Base-by-base conservation (phyloP, 768 basidiomycete genomes). In the Rhizopogon vesiculosus region DNA sequence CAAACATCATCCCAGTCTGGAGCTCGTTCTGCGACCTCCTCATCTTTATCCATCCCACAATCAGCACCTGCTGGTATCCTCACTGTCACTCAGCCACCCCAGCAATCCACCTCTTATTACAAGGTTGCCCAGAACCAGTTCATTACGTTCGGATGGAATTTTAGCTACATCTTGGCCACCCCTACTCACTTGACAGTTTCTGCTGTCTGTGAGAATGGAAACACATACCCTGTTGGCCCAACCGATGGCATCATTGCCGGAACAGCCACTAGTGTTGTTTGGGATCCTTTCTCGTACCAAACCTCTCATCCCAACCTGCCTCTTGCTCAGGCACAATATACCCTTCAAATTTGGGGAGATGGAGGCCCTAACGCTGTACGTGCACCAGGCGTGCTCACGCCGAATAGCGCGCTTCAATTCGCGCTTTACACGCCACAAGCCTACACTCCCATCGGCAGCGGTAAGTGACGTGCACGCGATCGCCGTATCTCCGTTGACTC, bases 91-190 rank as follows among this genome's bases (percentile, higher is more conserved):
- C 81, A 90, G 66, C 94, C 94, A 1, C 89, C 91, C 0, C 81
- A 85, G 60, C 88, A 89, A 8, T 81, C 84, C 35, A 86, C 88
- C 3, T 90, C 91, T 22, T 96, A 84, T 76, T 96, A 84, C 78
- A 93, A 94, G 79, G 89, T 97, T 66, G 89, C 91, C 0, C 73
- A 75, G 1, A 76, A 75, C 49, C 79, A 91, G 60, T 73, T 76
- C 57, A 83, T 97, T 66, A 96, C 93, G 19, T 91, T 97, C 68
- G 94, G 80, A 10, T 97, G 93, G 95, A 93, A 92, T 71, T 81
- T 93, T 64, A 91, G 91, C 15, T 77, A 78, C 55, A 74, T 98
- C 42, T 72, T 87, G 60, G 80, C 76, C 42, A 85, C 81, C 0
- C 93, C 93, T 0, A 81, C 84, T 3, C 77, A 77, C 61, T 79